Conservation (phyloP, 2,329 filamentous ascomycete species). For the Polytolypa hystricis region DNA sequence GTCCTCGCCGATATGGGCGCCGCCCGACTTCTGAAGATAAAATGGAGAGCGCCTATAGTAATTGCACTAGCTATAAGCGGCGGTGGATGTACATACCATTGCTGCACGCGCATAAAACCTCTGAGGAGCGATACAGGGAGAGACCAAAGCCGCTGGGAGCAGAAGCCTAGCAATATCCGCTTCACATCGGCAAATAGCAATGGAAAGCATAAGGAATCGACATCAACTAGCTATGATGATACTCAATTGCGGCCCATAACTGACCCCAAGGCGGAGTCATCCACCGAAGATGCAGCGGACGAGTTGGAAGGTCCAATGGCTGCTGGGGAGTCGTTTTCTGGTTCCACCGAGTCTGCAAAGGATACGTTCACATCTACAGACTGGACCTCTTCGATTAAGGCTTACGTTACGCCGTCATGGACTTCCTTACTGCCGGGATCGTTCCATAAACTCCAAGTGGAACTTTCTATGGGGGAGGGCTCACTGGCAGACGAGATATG, state of each 20-base stretch:
- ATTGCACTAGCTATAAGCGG: constrained; percentile 19
- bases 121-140: constrained; percentile 11
- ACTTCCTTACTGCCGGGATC: constrained; percentile 63
- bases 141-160: constrained; percentile 8
- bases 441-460: constrained; percentile 70
- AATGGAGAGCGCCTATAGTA: constrained; percentile 27
- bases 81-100: constrained; percentile 18
- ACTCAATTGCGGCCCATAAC: not conserved
- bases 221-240: too few relatives aligned
- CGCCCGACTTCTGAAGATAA: constrained; percentile 21
- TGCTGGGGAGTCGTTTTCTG: constrained; percentile 42
- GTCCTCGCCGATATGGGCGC: constrained; percentile 23
- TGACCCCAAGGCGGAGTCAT: constrained; percentile 8
- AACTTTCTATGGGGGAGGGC: constrained; percentile 76
- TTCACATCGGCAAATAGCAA: too few relatives aligned
- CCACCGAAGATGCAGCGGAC: constrained; percentile 9
- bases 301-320: constrained; percentile 21
- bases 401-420: constrained; percentile 73
- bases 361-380: constrained; percentile 31
- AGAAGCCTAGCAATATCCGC: not conserved
- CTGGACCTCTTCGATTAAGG: constrained; percentile 48
- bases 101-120: constrained; percentile 2
- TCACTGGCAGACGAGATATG: constrained; percentile 89
- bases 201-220: too few relatives aligned
- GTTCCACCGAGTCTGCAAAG: constrained; percentile 30